Base-by-base conservation (phyloP, 805 yeast genomes). In the Starmera amethionina region DNA sequence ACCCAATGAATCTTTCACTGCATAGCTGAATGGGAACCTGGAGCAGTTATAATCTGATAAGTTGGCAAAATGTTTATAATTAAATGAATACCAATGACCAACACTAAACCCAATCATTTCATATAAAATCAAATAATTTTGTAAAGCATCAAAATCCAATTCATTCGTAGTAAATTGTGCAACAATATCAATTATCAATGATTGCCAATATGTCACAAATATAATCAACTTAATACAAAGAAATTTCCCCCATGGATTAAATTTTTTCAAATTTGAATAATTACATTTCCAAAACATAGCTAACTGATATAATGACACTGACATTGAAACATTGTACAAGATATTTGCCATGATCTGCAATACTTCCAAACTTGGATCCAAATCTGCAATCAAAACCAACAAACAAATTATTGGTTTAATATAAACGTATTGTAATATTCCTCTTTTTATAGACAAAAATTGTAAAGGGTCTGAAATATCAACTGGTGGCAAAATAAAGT, bases 151-250 rank as follows among this genome's bases (percentile, higher is more conserved):
- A 8, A 22, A 22, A 4, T 22, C 27, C 7, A 22, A 6, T 8
- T 22, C 27, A 22, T 22, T 8, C 9, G 3, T 22, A 22, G 3
- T 8, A 6, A 22, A 22, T 6, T 8, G 9, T 7, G 27, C 7
- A 22, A 22, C 27, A 22, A 22, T 22, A 0, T 94, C 27, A 5
- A 22, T 22, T 6, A 22, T 22, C 27, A 22, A 22, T 22, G 27
- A 87, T 57, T 93, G 98, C 99, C 99, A 93, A 58, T 88, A 93
- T n/a, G 96, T 84, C 19, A 96, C 97, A 68, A 93, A 93, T 37
- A 93, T 89, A 40, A 93, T 87, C 46, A 88, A 70, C 55, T 93
- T 93, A 36, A 93, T 95, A 63, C 97, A 88, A 32, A 93, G 58
- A 58, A 93, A 93, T 62, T 89, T 89, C 10, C 94, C 88, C 74